phyloP scores from a whole-genome alignment of 495 filamentous ascomycete genomes.

The Daldinia caldariorum region DNA sequence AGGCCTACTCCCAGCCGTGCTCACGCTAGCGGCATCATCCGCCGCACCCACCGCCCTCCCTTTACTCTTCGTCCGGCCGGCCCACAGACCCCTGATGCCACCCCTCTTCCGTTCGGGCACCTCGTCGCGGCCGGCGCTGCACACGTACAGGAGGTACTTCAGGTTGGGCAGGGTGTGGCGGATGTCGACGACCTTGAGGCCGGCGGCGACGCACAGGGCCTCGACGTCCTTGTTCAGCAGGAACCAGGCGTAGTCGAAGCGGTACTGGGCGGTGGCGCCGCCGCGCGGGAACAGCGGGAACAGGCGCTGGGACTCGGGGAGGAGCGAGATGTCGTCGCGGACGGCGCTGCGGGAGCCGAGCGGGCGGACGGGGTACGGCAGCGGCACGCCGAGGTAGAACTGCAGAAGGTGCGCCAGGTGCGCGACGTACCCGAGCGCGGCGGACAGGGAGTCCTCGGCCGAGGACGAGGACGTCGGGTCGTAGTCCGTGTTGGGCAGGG shows the following conservation, averaged over 20 bases:
- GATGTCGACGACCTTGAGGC: constrained; percentile 82
- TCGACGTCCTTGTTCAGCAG: constrained; percentile 94
- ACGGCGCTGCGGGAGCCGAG: constrained; percentile 79
- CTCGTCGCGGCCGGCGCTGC: constrained; percentile 79
- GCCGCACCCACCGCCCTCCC: constrained; percentile 13
- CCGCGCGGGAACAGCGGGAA: constrained; percentile 85
- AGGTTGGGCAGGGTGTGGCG: constrained; percentile 91
- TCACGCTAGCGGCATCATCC: constrained; percentile 51
- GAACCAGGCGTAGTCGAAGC: constrained; percentile 96
- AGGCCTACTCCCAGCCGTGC: constrained; percentile 55
- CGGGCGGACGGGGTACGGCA: constrained; percentile 82
- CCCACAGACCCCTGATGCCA: constrained; percentile 73
- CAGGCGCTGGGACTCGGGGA: constrained; percentile 69
- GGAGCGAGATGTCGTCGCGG: constrained; percentile 78
- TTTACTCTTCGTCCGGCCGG: constrained; percentile 48
- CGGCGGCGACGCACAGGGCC: constrained; percentile 77
- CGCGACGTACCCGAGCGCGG: constrained; percentile 83
- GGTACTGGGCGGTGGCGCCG: constrained; percentile 72
- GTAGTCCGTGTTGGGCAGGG: constrained; percentile 81
- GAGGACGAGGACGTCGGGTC: constrained; percentile 58
- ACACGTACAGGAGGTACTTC: constrained; percentile 89
- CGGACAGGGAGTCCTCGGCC: constrained; percentile 75
- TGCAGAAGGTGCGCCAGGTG: constrained; percentile 79
- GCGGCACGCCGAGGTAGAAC: constrained; percentile 80
- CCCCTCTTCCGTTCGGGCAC: constrained; percentile 81